A percentile compares a stretch with the other conserved stretches of the same genome.
Conservation (phyloP, 139 green algal genomes). For the Chlamydomonas sp. region DNA sequence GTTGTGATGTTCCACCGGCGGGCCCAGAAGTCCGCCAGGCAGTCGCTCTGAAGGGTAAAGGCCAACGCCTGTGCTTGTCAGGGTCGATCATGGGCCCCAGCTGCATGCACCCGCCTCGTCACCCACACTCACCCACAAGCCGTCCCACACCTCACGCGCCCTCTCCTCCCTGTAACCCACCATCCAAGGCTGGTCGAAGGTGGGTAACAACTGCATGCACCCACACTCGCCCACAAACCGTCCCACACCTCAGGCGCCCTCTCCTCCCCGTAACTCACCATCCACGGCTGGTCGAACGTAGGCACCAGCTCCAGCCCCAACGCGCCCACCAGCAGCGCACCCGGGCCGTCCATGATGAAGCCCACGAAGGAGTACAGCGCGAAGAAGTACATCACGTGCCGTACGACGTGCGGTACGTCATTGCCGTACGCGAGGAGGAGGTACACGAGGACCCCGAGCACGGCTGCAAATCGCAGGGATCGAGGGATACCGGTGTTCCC, state of each 20-base stretch:
- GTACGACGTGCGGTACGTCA: not conserved
- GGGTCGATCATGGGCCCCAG: not conserved
- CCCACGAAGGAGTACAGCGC: conserved; percentile 38
- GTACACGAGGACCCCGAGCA: conserved; percentile 11
- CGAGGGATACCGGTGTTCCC: not conserved
- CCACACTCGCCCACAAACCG: too few species aligned
- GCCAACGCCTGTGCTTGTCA: not conserved
- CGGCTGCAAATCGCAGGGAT: not conserved
- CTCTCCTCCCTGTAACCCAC: not conserved
- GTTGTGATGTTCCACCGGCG: conserved; percentile 61
- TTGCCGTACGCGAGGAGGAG: not conserved
- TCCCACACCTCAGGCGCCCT: not conserved
- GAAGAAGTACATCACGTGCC: conserved; percentile 14
- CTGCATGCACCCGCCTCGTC: not conserved
- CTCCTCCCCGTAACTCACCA: not conserved
- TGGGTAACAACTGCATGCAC: not conserved
- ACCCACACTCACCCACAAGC: not conserved
- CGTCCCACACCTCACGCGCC: not conserved
- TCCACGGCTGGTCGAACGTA: conserved; percentile 62
- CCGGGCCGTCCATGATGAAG: conserved; percentile 56
- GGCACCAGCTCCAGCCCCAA: conserved; percentile 51
- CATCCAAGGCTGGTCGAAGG: not conserved
- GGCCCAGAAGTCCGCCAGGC: conserved; percentile 58
- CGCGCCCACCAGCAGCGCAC: conserved; percentile 30
- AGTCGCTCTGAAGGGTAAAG: not conserved